These are phyloP conservation scores for Clathrospora elynae DNA, from an alignment of 2,329 filamentous ascomycete genomes.

Conservation along the genomic window DNA sequence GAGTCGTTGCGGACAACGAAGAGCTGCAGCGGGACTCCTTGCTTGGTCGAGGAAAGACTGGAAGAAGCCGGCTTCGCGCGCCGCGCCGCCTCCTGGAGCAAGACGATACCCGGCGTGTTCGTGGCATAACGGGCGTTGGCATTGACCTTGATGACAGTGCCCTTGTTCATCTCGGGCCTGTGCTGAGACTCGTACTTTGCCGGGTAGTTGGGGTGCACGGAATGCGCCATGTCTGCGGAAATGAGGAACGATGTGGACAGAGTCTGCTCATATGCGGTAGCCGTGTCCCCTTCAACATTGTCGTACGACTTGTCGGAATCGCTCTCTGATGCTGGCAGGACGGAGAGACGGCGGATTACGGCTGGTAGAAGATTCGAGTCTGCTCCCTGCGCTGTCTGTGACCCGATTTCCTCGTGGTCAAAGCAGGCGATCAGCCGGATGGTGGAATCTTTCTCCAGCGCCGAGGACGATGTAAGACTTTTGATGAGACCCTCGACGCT, in stretches of 20 bases:
- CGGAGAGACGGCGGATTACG: conserved; percentile 83
- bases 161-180: conserved; percentile 93
- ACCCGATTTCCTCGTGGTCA: conserved; percentile 97
- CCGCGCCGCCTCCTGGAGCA: conserved; percentile 83
- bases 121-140: conserved; percentile 97
- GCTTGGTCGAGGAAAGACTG: conserved; percentile 52
- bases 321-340: conserved; percentile 67
- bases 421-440: conserved; percentile 95
- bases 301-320: conserved; percentile 70
- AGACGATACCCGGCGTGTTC: conserved; percentile 91
- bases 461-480: conserved; percentile 67
- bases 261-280: conserved; percentile 92
- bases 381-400: conserved; percentile 87
- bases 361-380: conserved; percentile 89
- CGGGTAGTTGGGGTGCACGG: conserved; percentile 92
- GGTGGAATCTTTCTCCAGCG: conserved; percentile 74
- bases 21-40: conserved; percentile 84
- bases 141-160: conserved; percentile 96
- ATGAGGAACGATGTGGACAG: conserved; percentile 89
- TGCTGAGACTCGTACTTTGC: conserved; percentile 91
- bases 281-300: conserved; percentile 60
- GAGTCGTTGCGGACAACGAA: conserved; percentile 97
- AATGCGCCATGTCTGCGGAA: conserved; percentile 97
- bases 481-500: conserved; percentile 82
- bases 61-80: conserved; percentile 58